Base-by-base conservation (phyloP, 2,329 filamentous ascomycete species). In the Monilinia laxa region DNA sequence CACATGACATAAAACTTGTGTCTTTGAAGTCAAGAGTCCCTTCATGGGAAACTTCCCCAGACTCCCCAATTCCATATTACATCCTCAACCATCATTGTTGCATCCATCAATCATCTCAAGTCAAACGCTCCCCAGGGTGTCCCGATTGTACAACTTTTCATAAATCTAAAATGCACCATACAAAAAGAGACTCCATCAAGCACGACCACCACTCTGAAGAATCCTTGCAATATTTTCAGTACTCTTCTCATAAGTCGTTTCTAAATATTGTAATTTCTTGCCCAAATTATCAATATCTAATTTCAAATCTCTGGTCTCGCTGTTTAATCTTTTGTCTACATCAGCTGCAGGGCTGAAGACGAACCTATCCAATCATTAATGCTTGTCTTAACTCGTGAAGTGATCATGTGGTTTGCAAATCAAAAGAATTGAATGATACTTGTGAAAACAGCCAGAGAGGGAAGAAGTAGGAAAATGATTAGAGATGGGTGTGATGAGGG, bases 241-340 rank as follows among this genome's bases (percentile, higher is more conserved):
- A 79, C 93, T 97, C 76, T 98, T 99, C 81, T 96, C 93, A 77
- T 92, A 90, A 60, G 95, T 98, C 67, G 92, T 96, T 81, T 98
- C 94, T 55, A 98, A 83, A 76, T 97, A 98, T 73, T 94, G 87
- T 74, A 97, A 82, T 78, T 92, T 93, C 84, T 98, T 96, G 72
- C 91, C 88, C 70, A 98, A 80, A 70, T 89, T 90, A 52, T 90
- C 84, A 69, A 97, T 87, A 73, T 97, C 94, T 38, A 85, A 83
- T 73, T 93, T 90, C 70, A 94, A 80, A 63, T 89, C 87, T 74
- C 89, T 86, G 67, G 88, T 88, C 79, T 97, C 93, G 55, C 83
- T 81, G 49, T 88, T 84, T 67, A 98, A 84, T 72, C 95, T 90
- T 73, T 88, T 85, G 75, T 92, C 88, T 71, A 98, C 85, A 25